phyloP scores from a whole-genome alignment of 2,329 filamentous ascomycete species.

The Penicillium olsonii region DNA sequence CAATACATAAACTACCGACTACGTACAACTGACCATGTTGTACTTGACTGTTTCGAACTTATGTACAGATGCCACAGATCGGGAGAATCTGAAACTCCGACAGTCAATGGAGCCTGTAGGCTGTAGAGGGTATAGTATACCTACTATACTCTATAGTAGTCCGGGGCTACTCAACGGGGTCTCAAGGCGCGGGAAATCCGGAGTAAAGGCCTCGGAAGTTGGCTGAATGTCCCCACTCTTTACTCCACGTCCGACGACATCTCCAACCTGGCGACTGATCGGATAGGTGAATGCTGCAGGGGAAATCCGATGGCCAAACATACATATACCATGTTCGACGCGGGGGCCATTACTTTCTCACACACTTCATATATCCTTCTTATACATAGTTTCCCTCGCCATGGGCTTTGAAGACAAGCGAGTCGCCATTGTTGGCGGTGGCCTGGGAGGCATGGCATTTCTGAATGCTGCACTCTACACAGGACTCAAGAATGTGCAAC shows the following conservation, averaged over 20 bases:
- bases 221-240: neutral
- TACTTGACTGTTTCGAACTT: too few species aligned
- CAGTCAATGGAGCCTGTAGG: too few species aligned
- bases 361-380: too few species aligned
- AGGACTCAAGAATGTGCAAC: slow-evolving; percentile 32
- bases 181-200: slow-evolving; percentile 10
- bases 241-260: slow-evolving; percentile 22
- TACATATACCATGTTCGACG: slow-evolving; percentile 12
- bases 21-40: too few species aligned
- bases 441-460: slow-evolving; percentile 40
- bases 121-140: too few species aligned
- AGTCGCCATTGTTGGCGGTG: slow-evolving; percentile 39
- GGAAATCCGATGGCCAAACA: slow-evolving; percentile 4
- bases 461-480: slow-evolving; percentile 39
- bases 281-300: slow-evolving; percentile 18
- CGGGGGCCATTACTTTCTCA: neutral
- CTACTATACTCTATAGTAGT: too few species aligned
- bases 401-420: slow-evolving; percentile 33
- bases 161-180: too few species aligned
- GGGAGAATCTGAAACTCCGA: too few species aligned
- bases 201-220: slow-evolving; percentile 14
- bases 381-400: too few species aligned
- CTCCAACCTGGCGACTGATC: slow-evolving; percentile 12
- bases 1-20: too few species aligned
- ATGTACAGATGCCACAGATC: too few species aligned